Percentiles rank a stretch among this genome's conserved stretches.
phyloP scores from a whole-genome alignment of 73 alveolate genomes.

The Tetrahymena thermophila region DNA sequence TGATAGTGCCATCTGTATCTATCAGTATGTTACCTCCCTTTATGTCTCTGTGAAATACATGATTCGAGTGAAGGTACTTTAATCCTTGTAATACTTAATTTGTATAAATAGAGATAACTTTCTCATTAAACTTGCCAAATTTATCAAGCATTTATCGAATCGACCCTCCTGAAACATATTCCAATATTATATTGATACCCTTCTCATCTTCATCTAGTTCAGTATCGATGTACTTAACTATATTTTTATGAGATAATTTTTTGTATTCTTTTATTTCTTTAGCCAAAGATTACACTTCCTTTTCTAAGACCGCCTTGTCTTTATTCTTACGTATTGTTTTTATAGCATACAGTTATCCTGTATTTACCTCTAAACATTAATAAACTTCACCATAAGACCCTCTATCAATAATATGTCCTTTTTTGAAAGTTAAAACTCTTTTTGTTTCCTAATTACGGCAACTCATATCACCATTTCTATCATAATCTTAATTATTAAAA shows the following conservation, averaged over 20 bases:
- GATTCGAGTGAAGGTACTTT: constrained; percentile 34
- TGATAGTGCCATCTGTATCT: constrained; percentile 34
- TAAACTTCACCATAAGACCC: constrained; percentile 63
- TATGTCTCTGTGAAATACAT: constrained; percentile 36
- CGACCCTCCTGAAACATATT: constrained; percentile 51
- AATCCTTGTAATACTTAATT: constrained; percentile 38
- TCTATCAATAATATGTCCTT: constrained; percentile 45
- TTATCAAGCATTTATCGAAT: constrained; percentile 41
- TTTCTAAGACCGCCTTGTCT: background rate
- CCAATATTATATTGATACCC: constrained; percentile 46
- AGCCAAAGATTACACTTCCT: constrained; percentile 8
- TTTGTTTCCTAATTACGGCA: background rate
- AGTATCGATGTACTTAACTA: constrained; percentile 42
- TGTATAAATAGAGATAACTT: constrained; percentile 22
- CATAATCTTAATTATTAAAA: background rate
- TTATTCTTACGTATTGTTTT: constrained; percentile 30
- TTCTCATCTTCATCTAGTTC: constrained; percentile 40
- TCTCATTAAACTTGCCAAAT: constrained; percentile 48
- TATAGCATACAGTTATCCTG: constrained; percentile 74
- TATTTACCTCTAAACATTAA: constrained; percentile 62
- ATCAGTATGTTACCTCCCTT: constrained; percentile 45
- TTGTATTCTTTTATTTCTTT: constrained; percentile 43
- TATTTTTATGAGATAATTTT: constrained; percentile 36
- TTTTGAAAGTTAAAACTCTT: background rate
- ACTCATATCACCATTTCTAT: background rate